Base-by-base conservation (phyloP, 768 basidiomycete genomes). In the Mycena rebaudengoi region DNA sequence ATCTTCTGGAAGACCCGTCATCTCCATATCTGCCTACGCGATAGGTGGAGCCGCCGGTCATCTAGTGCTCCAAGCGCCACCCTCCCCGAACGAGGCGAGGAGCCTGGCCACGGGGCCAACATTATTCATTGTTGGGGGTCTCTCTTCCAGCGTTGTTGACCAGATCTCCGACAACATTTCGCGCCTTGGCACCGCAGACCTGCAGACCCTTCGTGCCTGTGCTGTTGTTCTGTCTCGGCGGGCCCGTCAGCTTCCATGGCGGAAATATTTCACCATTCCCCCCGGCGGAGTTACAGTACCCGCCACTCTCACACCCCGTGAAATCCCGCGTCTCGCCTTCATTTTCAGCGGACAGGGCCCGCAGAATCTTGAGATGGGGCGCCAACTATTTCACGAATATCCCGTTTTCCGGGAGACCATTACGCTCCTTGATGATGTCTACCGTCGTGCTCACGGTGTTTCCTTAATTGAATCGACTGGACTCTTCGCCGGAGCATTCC, bases 261-360 rank as follows among this genome's bases (percentile, higher is more conserved):
- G 35, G 35, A 37, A 18, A 18, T 37, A 37, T 18, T 37, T 37
- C 35, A 41, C 18, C 37, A 7, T 28, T n/a, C n/a, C n/a, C 3
- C 28, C 41, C 20, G 8, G 28, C 2, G 10, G 4, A 26, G 10
- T 18, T 8, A 43, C 44, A 5, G 8, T 37, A 2, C 12, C 61
- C 1, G 29, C 53, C 1, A 18, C 8, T 1, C 41, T 57, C 29
- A 40, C 28, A 13, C 41, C 54, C 4, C 6, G 4, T 4, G 5
- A 13, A 4, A 8, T 40, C 1, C 33, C 55, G 10, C 43, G 49
- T 4, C 1, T 64, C 4, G 30, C 21, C 2, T 53, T 64, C 37
- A 14, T 58, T 4, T 64, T 59, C 13, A 30, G 32, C 13, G 62
- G 62, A 0, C 62, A 64, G 20, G 62, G 62, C 0, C 62, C 62